Conservation (phyloP, 495 filamentous ascomycete species). For the Penicillium flavigenum region DNA sequence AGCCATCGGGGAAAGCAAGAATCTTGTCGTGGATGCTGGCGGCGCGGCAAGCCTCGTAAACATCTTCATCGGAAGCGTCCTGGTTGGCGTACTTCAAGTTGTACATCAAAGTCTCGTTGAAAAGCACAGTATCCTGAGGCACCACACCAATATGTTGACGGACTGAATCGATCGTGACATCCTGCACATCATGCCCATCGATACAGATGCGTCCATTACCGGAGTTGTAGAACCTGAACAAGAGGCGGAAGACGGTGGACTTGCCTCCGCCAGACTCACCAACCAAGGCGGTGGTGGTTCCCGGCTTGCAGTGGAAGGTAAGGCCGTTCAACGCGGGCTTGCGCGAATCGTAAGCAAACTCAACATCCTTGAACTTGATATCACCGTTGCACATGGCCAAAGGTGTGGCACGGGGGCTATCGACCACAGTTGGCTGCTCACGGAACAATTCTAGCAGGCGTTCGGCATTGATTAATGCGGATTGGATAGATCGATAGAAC, state of each 20-base stretch:
- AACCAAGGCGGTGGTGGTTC: slow-evolving; percentile 92
- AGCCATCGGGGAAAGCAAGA: slow-evolving; percentile 86
- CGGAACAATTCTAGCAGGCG: slow-evolving; percentile 94
- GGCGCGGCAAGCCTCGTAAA: slow-evolving; percentile 83
- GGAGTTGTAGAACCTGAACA: slow-evolving; percentile 93
- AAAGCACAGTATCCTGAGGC: slow-evolving; percentile 92
- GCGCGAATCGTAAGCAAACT: slow-evolving; percentile 85
- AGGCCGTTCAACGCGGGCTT: slow-evolving; percentile 83
- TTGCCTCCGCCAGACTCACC: slow-evolving; percentile 97
- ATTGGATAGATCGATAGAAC: slow-evolving; percentile 95
- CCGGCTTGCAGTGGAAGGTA: slow-evolving; percentile 77
- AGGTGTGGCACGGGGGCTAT: slow-evolving; percentile 54
- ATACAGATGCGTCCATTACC: slow-evolving; percentile 74
- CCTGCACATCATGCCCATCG: slow-evolving; percentile 79
- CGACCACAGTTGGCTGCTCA: slow-evolving; percentile 85
- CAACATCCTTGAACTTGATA: slow-evolving; percentile 80
- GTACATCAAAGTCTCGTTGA: slow-evolving; percentile 97
- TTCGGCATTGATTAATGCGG: slow-evolving; percentile 95
- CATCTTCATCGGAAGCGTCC: slow-evolving; percentile 77
- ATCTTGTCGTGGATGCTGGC: slow-evolving; percentile 98
- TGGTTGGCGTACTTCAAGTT: slow-evolving; percentile 95
- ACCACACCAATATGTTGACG: slow-evolving; percentile 90
- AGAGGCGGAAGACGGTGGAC: slow-evolving; percentile 91
- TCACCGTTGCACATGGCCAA: slow-evolving; percentile 71
- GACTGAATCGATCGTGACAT: slow-evolving; percentile 90